Evolutionary conservation across 2,329 filamentous ascomycete genomes (phyloP), one percentile per base, ranked within the genome.

Genomic region (Aureobasidium sp.): DNA sequence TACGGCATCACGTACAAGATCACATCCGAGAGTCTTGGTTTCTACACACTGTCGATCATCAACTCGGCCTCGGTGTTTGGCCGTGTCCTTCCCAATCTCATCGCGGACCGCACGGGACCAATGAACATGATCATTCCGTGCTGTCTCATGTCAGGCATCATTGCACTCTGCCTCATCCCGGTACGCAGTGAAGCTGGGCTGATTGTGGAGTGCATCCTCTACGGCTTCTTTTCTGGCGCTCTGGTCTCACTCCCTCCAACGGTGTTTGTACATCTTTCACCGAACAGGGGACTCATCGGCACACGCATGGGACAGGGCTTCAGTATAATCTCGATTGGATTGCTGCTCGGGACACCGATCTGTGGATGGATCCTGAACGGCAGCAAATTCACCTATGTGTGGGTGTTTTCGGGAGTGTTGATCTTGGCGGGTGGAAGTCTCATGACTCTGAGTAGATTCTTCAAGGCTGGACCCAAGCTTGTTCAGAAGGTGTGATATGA

Each of bases 41-140:
- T 82, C 59, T 88, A 87, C 61, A 71, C 87, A 2, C 69, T 88
- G 3, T 75, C 84, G 1, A 81, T 88, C 54, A 71, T 87, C 59
- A 88, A 88, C 62, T 79, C 74, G 0, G 77, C 81, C 3, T 66
- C 60, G 22, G 62, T 66, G 4, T 73, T 76, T 64, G 74, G 74
- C 3, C 70, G 74, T 14, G 70, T 74, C 55, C 62, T 75, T 1
- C 72, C 74, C 1, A 74, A 74, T 39, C 61, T 68, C 47, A 55
- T 74, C 22, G 69, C 71, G 8, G 74, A 76, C 57, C 66, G 68
- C n/a, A 56, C 71, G 2, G 74, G 74, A 1, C 68, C 71, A 0
- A 66, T 75, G 55, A 77, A 77, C 59, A 70, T 75, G 49, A 68
- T 75, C 29, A 63, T 74, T 3, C 72, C 72, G 0, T 74, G 70